These are phyloP conservation scores for Plasmodium billcollinsi DNA, from an alignment of 169 alveolate genomes.

Conservation along the genomic window DNA sequence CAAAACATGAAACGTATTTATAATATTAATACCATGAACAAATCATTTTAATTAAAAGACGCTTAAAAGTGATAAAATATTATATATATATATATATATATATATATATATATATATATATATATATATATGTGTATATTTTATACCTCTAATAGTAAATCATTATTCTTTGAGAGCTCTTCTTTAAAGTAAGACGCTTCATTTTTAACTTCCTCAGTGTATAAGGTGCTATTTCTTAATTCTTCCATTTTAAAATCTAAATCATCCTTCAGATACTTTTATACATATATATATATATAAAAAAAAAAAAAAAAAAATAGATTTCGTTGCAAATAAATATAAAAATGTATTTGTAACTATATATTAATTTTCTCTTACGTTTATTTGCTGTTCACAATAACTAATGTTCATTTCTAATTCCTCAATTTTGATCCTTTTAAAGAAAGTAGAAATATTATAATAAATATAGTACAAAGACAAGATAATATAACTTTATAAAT, in stretches of 20 bases:
- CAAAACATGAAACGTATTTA: too few species aligned
- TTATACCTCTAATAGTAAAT: constrained; percentile 32
- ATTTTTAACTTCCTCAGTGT: constrained; percentile 29
- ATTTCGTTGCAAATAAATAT: neutral
- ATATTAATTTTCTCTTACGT: constrained; percentile 14
- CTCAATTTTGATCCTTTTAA: constrained; percentile 44
- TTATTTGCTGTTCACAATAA: constrained; percentile 69
- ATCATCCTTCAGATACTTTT: constrained; percentile 45
- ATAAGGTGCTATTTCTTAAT: constrained; percentile 11
- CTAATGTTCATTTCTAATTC: constrained; percentile 57
- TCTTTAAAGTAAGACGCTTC: constrained; percentile 30
- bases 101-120: constrained; percentile 4
- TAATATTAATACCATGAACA: too few species aligned
- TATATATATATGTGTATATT: neutral
- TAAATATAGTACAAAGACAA: neutral
- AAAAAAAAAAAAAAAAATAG: neutral
- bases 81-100: neutral
- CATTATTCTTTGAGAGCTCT: constrained; percentile 34
- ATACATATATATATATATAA: neutral
- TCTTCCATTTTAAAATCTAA: constrained; percentile 19
- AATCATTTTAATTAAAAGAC: too few species aligned
- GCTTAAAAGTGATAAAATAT: too few species aligned
- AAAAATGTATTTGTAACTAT: constrained; percentile 3
- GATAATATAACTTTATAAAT: neutral
- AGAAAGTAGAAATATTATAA: neutral